phyloP scores from a whole-genome alignment of 805 yeast genomes.

The Helenozyma baotianmanensis region DNA sequence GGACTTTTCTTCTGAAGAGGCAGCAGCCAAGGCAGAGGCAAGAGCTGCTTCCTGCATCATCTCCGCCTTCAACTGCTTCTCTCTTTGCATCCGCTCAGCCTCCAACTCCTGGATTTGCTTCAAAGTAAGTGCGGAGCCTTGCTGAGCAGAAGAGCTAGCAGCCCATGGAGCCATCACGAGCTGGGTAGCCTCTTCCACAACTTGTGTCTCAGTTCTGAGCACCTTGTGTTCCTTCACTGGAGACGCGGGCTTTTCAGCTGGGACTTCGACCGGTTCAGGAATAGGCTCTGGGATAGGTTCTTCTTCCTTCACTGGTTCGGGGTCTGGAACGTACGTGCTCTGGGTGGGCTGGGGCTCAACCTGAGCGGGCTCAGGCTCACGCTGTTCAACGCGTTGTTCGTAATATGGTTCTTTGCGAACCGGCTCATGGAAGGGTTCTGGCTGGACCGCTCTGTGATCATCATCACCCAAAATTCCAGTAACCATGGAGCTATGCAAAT shows the following conservation, averaged over 20 bases:
- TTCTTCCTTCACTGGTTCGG: too few relatives aligned
- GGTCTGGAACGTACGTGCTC: too few relatives aligned
- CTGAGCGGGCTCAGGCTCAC: too few relatives aligned
- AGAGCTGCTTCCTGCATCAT: slow-evolving; percentile 22
- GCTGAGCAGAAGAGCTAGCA: slow-evolving; percentile 16
- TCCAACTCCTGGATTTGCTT: slow-evolving; percentile 50
- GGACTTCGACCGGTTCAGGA: neutral
- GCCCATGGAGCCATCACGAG: slow-evolving; percentile 54
- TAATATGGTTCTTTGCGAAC: too few relatives aligned
- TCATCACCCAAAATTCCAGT: slow-evolving; percentile 36
- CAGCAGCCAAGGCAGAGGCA: slow-evolving; percentile 17
- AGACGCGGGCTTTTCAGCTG: too few relatives aligned
- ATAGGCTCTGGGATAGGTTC: neutral
- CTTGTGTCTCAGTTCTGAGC: neutral
- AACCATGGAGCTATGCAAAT: slow-evolving; percentile 37
- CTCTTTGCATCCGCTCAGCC: slow-evolving; percentile 38
- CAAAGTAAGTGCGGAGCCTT: slow-evolving; percentile 40
- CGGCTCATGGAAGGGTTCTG: too few relatives aligned
- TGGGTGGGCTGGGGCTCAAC: too few relatives aligned
- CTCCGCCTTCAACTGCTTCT: slow-evolving; percentile 35
- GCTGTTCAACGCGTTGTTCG: too few relatives aligned
- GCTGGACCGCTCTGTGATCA: too few relatives aligned
- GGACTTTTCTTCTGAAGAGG: slow-evolving; percentile 22
- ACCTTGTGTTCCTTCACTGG: neutral
- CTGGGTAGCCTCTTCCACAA: slow-evolving; percentile 1